Evolutionary conservation across 164 flowering plant genomes (phyloP).

Genomic region (Kalanchoe fedtschenkoi): DNA sequence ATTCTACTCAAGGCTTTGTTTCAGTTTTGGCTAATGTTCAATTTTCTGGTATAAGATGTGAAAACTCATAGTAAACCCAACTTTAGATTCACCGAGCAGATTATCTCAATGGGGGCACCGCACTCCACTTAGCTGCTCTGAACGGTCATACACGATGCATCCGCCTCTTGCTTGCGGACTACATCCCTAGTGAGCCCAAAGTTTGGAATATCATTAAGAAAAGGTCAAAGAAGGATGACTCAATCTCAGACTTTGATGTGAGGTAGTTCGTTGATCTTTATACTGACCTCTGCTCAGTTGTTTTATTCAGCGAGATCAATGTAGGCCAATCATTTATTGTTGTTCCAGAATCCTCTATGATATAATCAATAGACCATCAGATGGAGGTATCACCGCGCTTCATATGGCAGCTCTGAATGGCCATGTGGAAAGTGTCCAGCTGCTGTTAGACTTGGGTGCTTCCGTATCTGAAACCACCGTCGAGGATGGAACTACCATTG

Average conservation of each 20-base stretch:
- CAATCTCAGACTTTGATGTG: slow-evolving; percentile 38
- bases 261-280: slow-evolving; percentile 24
- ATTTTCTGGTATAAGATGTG: neutral
- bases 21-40: neutral
- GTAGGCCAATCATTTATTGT: slow-evolving; percentile 4
- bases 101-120: slow-evolving; percentile 89
- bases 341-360: slow-evolving; percentile 43
- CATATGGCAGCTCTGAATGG: slow-evolving; percentile 97
- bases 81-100: slow-evolving; percentile 77
- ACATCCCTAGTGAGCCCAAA: slow-evolving; percentile 60
- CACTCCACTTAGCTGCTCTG: slow-evolving; percentile 86
- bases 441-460: slow-evolving; percentile 81
- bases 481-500: slow-evolving; percentile 89
- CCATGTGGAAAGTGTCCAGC: slow-evolving; percentile 62
- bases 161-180: slow-evolving; percentile 77
- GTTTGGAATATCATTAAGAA: slow-evolving; percentile 32
- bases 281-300: slow-evolving; percentile 2
- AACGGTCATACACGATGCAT: slow-evolving; percentile 90
- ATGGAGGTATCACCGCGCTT: slow-evolving; percentile 92
- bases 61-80: slow-evolving; percentile 8
- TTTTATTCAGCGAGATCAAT: neutral
- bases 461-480: slow-evolving; percentile 54
- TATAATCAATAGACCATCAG: slow-evolving; percentile 62
- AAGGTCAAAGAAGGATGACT: slow-evolving; percentile 20
- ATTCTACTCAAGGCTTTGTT: neutral